A percentile compares a stretch with the other conserved stretches of the same genome.
Evolutionary conservation across 345 rosid species (phyloP).

Genomic region (Turritis glabra): DNA sequence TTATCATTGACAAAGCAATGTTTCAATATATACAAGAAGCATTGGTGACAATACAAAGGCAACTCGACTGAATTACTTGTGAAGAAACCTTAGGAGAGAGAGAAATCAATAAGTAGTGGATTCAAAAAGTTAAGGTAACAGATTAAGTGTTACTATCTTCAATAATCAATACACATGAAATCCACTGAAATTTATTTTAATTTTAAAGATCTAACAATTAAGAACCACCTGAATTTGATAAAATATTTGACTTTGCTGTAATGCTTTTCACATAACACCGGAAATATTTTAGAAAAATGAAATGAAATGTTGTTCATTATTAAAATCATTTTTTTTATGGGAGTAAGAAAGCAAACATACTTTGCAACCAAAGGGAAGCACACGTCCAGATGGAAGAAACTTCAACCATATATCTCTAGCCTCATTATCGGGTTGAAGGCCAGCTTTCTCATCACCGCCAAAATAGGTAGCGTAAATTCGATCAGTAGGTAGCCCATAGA

Average conservation of each 20-base stretch:
- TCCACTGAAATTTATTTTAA: not conserved
- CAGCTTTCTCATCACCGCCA: slow-evolving; percentile 91
- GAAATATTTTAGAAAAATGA: not conserved
- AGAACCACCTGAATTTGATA: not conserved
- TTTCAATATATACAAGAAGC: not conserved
- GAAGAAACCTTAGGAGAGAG: not conserved
- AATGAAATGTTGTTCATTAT: not conserved
- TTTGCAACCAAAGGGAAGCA: slow-evolving; percentile 91
- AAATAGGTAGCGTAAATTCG: slow-evolving; percentile 94
- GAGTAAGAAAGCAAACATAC: slow-evolving; percentile 44
- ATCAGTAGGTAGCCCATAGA: slow-evolving; percentile 72
- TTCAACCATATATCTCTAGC: slow-evolving; percentile 85
- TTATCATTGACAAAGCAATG: not conserved
- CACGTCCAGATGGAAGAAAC: slow-evolving; percentile 75
- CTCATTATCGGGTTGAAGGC: slow-evolving; percentile 85
- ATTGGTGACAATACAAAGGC: not conserved
- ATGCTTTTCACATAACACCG: not conserved
- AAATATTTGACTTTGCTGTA: not conserved
- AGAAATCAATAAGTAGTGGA: not conserved
- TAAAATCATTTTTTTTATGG: not conserved
- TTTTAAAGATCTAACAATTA: not conserved
- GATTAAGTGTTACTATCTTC: too few species aligned
- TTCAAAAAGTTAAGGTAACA: too few species aligned
- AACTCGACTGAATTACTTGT: not conserved
- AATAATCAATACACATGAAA: not conserved